Evolutionary conservation across 2,329 filamentous ascomycete species (phyloP).

Genomic region (Venturia aucupariae): DNA sequence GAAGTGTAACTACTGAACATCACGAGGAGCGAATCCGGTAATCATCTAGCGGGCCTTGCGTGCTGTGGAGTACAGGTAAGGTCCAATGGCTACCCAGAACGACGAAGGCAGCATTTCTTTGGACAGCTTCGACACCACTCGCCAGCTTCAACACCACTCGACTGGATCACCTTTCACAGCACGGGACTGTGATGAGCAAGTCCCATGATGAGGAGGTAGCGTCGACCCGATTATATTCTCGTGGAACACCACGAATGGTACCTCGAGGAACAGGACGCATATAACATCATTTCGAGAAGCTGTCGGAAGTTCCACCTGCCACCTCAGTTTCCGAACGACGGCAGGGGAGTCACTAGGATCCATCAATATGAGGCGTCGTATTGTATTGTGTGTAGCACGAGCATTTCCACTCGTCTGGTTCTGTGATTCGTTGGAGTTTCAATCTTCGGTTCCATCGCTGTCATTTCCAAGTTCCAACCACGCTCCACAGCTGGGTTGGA

Average conservation of each 20-base stretch:
- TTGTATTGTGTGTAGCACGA: neutral
- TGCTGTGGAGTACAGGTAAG: neutral
- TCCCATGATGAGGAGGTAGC: neutral
- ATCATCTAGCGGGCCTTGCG: neutral
- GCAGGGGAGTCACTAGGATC: neutral
- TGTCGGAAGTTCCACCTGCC: constrained; percentile 1
- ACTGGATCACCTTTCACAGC: neutral
- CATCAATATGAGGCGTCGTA: neutral
- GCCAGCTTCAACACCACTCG: neutral
- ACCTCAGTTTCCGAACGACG: neutral
- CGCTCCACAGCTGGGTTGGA: neutral
- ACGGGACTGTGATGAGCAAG: neutral
- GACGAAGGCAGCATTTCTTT: neutral
- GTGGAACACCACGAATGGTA: constrained; percentile 4
- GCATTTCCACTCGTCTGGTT: neutral
- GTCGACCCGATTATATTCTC: neutral
- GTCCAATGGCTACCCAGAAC: neutral
- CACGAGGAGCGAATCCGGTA: neutral
- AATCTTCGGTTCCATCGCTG: neutral
- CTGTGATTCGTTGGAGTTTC: neutral
- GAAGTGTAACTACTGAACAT: neutral
- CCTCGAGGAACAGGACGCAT: neutral
- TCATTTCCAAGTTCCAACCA: constrained; percentile 7
- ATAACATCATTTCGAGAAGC: constrained; percentile 5
- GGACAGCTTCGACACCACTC: neutral